These are phyloP conservation scores for Excoecaria agallocha DNA, from an alignment of 345 rosid genomes.

Conservation along the genomic window DNA sequence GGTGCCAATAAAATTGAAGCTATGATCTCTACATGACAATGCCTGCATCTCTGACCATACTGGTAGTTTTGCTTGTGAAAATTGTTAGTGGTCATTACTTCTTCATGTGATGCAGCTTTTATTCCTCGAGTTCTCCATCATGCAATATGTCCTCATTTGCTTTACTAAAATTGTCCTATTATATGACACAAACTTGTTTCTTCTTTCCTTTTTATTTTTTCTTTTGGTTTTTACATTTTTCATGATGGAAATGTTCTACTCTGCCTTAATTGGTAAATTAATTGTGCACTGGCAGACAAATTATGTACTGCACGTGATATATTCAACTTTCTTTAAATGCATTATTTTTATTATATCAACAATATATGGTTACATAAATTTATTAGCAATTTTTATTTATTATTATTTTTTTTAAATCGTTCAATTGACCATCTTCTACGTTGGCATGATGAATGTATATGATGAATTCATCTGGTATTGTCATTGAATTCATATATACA, in stretches of 20 bases:
- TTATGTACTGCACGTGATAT: too few species aligned
- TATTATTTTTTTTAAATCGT: too few species aligned
- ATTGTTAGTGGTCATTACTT: neutral
- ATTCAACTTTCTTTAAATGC: too few species aligned
- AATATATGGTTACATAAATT: too few species aligned
- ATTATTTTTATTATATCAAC: too few species aligned
- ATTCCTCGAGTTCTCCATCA: neutral
- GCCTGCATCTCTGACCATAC: neutral
- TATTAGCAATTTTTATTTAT: too few species aligned
- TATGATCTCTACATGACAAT: neutral
- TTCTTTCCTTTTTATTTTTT: neutral
- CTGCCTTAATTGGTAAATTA: too few species aligned
- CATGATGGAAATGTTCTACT: constrained; percentile 27
- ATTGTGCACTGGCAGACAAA: too few species aligned
- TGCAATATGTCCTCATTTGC: neutral
- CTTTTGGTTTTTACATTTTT: neutral
- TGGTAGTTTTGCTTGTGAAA: neutral
- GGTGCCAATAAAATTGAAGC: neutral
- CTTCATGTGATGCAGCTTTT: neutral
- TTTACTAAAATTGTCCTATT: neutral
- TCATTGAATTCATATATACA: too few species aligned
- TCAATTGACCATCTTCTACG: too few species aligned
- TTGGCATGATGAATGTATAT: too few species aligned
- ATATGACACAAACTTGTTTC: neutral
- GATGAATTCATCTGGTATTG: too few species aligned